Percentiles rank a stretch among this genome's conserved stretches.
These are phyloP conservation scores for Metroxylon sagu DNA, from an alignment of 176 grass and related monocot genomes.

Conservation along the genomic window DNA sequence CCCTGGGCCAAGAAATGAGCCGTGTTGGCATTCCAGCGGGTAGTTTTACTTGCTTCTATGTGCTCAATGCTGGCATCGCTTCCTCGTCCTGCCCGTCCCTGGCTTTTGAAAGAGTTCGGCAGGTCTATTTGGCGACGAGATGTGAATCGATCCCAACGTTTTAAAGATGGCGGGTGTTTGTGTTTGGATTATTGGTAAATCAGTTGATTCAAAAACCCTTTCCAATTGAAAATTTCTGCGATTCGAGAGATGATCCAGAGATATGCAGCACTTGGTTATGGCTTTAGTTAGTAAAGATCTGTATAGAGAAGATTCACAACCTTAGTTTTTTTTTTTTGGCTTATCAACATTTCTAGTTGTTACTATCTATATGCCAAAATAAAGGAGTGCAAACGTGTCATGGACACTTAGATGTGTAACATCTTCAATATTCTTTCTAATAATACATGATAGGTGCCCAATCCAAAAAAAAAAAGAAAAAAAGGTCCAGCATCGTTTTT, in stretches of 20 bases:
- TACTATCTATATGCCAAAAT: no score
- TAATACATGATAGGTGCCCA: neutral
- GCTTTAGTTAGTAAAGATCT: neutral
- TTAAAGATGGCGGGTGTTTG: constrained; percentile 66
- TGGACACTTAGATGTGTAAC: no score
- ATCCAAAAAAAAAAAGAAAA: no score
- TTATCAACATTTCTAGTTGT: no score
- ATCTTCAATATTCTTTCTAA: neutral
- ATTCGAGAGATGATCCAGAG: no score
- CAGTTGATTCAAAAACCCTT: no score
- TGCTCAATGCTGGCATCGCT: constrained; percentile 74
- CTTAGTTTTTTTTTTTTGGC: no score
- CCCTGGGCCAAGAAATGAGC: constrained; percentile 46
- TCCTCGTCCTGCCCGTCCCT: constrained; percentile 27
- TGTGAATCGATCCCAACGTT: constrained; percentile 75
- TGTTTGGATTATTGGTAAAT: constrained; percentile 78
- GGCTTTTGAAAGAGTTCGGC: constrained; percentile 34
- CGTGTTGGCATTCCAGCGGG: constrained; percentile 33
- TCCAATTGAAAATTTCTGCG: no score
- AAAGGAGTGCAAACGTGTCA: no score
- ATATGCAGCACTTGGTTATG: no score
- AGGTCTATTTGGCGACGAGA: constrained; percentile 71
- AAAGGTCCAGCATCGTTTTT: no score
- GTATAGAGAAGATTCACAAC: neutral
- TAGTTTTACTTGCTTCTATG: constrained; percentile 58